A percentile compares a stretch with the other conserved stretches of the same genome.
phyloP scores from a whole-genome alignment of 176 grass and related monocot species.

The barley (Hordeum vulgare) region DNA sequence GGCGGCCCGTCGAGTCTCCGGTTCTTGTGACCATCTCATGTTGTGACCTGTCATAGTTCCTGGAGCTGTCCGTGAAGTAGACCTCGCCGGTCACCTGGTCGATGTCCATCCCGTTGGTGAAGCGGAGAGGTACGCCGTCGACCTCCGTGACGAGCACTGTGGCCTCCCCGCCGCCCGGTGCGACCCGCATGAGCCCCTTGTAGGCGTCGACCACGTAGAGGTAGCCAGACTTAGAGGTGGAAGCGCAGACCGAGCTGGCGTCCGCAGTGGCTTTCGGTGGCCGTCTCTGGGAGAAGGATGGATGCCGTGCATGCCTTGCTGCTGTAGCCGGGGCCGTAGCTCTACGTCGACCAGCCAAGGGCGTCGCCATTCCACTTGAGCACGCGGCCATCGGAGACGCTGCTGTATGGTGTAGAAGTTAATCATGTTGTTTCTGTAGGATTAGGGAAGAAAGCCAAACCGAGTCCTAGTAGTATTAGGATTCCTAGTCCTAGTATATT shows the following conservation, averaged over 20 bases:
- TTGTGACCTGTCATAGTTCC: not conserved
- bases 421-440: too few relatives aligned
- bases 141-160: not conserved
- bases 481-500: too few relatives aligned
- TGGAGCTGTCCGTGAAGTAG: conserved; percentile 33
- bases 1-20: not conserved
- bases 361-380: not conserved
- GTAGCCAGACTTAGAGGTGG: conserved; percentile 13
- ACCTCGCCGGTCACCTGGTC: conserved; percentile 6
- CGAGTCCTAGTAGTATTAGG: too few relatives aligned
- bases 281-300: not conserved
- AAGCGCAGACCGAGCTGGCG: conserved; percentile 18
- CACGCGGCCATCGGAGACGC: conserved; percentile 22
- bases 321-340: not conserved
- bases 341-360: not conserved
- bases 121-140: conserved; percentile 19
- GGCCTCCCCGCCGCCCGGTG: conserved; percentile 9
- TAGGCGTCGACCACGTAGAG: conserved; percentile 29
- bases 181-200: conserved; percentile 20
- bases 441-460: too few relatives aligned
- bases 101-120: conserved; percentile 22
- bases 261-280: conserved; percentile 4
- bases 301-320: not conserved
- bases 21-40: not conserved
- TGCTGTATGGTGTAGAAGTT: too few relatives aligned